Base-by-base conservation (phyloP, 805 yeast genomes). In the Lachancea lanzarotensis region DNA sequence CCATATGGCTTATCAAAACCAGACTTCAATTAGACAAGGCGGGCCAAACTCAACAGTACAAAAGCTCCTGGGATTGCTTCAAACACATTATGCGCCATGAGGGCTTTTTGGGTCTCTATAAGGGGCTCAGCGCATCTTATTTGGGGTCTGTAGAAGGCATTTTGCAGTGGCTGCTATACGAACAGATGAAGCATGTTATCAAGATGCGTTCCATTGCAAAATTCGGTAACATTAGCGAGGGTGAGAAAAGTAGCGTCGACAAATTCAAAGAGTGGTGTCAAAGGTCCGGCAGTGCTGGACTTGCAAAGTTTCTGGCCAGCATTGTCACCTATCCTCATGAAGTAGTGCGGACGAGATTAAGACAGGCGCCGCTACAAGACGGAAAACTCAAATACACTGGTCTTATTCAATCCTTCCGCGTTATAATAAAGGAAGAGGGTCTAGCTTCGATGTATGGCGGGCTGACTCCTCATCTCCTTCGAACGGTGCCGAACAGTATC, bases 401-500 rank as follows among this genome's bases (percentile, higher is more conserved):
- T 0, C 71, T 93, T 42, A 61, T 89, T 5, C 96, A 89, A 66
- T 86, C 95, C 56, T 90, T 93, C 71, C 79, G 73, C 58, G 70
- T 89, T 26, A 79, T 93, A n/a, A 68, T 88, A 15, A 85, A 82
- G 57, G 96, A 93, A 59, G 98, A 93, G 68, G 98, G 99, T 1
- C 66, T 91, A 42, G 82, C 76, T 7, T 84, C 96, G 11, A 84
- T 93, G 88, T 93, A 93, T 62, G 96, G 99, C 45, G 99, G 99
- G 0, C 73, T 93, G 57, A 93, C 99, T 1, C 97, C 99, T 3
- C 99, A 93, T 67, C 70, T 93, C 57, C 76, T 93, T 70, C 79
- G 98, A 66, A 93, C 98, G 0, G 98, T 93, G 42, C 99, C 99
- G 2, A 93, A 93, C 67, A 85, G 95, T 59, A 89, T 93, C 62